phyloP scores from a whole-genome alignment of 352 stramenopile genomes.

The Phytopythium delawarense region DNA sequence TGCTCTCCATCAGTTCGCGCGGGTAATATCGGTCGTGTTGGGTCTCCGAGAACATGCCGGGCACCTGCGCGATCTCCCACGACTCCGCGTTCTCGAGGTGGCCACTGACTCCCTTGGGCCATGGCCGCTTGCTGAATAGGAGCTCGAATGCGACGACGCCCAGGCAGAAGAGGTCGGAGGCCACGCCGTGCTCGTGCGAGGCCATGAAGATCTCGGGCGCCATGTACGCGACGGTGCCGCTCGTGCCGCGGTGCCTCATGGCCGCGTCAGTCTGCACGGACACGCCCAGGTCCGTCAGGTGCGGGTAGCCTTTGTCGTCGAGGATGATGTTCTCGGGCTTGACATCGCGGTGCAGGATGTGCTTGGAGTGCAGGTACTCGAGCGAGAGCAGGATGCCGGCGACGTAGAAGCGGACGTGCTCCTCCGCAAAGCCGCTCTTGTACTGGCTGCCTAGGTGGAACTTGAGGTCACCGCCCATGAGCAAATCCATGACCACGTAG shows the following conservation, averaged over 20 bases:
- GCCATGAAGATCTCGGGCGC: conserved; percentile 62
- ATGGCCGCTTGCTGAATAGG: conserved; percentile 41
- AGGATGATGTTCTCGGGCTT: conserved; percentile 87
- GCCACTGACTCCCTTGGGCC: conserved; percentile 23
- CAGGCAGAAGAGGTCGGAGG: conserved; percentile 63
- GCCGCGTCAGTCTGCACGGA: conserved; percentile 41
- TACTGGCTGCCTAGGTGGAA: conserved; percentile 49
- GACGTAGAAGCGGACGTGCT: conserved; percentile 51
- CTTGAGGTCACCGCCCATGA: conserved; percentile 69
- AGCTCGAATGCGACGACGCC: conserved; percentile 58
- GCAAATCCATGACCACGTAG: conserved; percentile 77
- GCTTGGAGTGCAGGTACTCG: conserved; percentile 57
- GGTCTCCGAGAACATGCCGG: conserved; percentile 16
- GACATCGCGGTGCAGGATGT: conserved; percentile 77
- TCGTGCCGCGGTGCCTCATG: conserved; percentile 46
- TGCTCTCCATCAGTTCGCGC: conserved; percentile 32
- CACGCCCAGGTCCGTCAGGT: conserved; percentile 71
- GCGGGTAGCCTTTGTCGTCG: conserved; percentile 68
- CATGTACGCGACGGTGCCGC: conserved; percentile 68
- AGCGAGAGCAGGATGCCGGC: conserved; percentile 57
- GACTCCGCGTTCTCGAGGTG: conserved; percentile 25
- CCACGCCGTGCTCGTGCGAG: conserved; percentile 45
- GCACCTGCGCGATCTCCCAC: conserved; percentile 2
- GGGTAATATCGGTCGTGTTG: conserved; percentile 46
- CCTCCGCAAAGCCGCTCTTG: conserved; percentile 54